phyloP scores from a whole-genome alignment of 805 yeast species.

The Hanseniaspora thailandica region DNA sequence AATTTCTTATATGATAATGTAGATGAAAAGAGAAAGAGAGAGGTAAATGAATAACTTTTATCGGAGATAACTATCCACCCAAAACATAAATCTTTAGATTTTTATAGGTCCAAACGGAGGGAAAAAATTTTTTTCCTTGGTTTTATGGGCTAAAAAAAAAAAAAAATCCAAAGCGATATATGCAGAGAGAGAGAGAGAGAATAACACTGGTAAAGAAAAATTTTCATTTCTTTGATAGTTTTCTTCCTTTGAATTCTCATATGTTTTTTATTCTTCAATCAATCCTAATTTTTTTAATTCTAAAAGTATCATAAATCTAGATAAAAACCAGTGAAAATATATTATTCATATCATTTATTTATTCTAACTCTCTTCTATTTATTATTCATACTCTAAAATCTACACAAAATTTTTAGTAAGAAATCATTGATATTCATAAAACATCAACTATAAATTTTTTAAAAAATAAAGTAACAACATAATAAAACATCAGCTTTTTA shows the following conservation, averaged over 20 bases:
- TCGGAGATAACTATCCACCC: neutral
- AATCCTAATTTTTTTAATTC: no score
- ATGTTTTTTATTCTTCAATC: no score
- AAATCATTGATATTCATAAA: no score
- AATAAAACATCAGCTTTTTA: no score
- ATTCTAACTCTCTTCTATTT: neutral
- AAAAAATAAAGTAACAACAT: neutral
- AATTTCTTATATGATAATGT: no score
- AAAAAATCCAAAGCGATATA: neutral
- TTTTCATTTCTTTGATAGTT: no score
- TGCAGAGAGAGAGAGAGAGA: neutral
- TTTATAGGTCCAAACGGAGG: neutral
- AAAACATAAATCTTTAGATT: neutral
- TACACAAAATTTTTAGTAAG: neutral
- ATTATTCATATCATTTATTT: neutral
- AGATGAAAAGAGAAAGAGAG: neutral
- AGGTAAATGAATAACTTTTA: neutral
- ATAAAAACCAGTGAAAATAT: constrained; percentile 6
- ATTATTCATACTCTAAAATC: neutral
- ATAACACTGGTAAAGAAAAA: no score
- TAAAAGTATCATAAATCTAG: no score
- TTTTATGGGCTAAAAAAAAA: no score
- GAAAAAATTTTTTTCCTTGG: neutral
- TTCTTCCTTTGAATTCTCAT: no score
- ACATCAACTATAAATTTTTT: no score